A percentile compares a stretch with the other conserved stretches of the same genome.
phyloP scores from a whole-genome alignment of 2,329 filamentous ascomycete species.

The Pestalotiopsis sp. region DNA sequence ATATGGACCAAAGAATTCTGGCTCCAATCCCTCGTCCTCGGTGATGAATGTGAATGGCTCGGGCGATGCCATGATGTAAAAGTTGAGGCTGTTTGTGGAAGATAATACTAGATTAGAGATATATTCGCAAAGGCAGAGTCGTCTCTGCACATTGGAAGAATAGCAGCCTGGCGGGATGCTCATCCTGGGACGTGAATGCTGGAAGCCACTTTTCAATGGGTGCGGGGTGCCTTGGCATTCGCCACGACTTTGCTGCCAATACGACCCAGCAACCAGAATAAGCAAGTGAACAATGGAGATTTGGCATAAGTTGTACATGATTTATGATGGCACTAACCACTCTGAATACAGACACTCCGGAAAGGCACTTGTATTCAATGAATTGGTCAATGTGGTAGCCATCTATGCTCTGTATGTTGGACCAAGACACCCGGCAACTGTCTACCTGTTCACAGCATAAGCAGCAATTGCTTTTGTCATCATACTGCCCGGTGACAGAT shows the following conservation, averaged over 20 bases:
- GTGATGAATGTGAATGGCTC: conserved; percentile 6
- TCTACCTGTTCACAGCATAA: neutral
- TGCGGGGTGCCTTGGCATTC: neutral
- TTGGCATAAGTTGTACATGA: neutral
- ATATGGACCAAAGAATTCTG: neutral
- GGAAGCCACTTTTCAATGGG: neutral
- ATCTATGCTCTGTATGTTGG: too few species aligned
- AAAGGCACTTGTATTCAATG: too few species aligned
- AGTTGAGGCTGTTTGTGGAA: neutral
- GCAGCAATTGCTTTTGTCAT: too few species aligned
- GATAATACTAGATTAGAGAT: neutral
- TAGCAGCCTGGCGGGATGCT: neutral
- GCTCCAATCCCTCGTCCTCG: neutral
- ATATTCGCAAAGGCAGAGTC: neutral
- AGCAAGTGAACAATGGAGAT: neutral
- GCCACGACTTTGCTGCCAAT: neutral
- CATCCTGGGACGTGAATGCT: neutral
- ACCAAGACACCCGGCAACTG: neutral
- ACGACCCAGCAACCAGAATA: neutral
- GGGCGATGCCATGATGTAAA: neutral
- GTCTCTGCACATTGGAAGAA: neutral
- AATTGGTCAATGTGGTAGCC: too few species aligned
- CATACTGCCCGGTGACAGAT: neutral
- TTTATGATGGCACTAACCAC: neutral
- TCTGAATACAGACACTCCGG: too few species aligned